Conservation (phyloP, 306 rosid genomes). For the Dicorynia guianensis region DNA sequence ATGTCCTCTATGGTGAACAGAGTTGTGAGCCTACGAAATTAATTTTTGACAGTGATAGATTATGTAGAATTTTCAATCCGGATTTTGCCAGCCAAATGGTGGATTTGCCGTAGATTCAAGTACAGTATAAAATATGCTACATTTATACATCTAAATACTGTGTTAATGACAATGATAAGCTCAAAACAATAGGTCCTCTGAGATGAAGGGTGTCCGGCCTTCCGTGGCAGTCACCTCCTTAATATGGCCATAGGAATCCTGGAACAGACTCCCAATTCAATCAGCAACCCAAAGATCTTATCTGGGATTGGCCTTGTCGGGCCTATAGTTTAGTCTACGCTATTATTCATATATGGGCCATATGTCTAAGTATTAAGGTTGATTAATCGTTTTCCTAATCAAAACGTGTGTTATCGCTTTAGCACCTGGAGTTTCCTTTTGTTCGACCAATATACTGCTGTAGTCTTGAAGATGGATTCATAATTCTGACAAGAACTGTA, state of each 20-base stretch:
- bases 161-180: neutral
- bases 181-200: neutral
- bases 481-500: neutral
- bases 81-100: neutral
- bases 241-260: neutral
- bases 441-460: neutral
- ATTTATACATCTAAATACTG: neutral
- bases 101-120: neutral
- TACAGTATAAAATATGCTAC: neutral
- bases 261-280: neutral
- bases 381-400: neutral
- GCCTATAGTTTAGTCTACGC: neutral
- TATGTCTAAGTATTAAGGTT: slow-evolving; percentile 19
- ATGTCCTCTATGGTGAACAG: too few species aligned
- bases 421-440: neutral
- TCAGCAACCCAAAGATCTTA: neutral
- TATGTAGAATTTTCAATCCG: too few species aligned
- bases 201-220: slow-evolving; percentile 1
- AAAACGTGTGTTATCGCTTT: slow-evolving; percentile 28
- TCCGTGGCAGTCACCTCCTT: neutral
- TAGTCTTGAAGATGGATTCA: neutral
- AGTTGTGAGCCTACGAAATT: too few species aligned
- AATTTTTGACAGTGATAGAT: too few species aligned
- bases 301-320: neutral
- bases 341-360: neutral